A percentile compares a stretch with the other conserved stretches of the same genome.
Evolutionary conservation across 345 rosid species (phyloP).

Genomic region (Acer negundo): DNA sequence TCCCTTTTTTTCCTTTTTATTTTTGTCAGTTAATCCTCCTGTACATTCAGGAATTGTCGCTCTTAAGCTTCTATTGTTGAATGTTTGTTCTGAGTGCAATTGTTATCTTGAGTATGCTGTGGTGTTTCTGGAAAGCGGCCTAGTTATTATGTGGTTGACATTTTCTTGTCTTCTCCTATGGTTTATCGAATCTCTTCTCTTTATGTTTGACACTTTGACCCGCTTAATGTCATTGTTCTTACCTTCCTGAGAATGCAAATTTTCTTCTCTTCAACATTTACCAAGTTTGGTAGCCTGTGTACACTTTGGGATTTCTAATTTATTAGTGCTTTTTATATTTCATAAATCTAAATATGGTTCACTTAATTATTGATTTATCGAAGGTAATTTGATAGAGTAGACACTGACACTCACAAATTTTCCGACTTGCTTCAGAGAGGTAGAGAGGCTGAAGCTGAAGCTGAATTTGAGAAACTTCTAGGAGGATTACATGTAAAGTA

Average conservation of each 20-base stretch:
- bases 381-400: conserved; percentile 9
- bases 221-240: neutral
- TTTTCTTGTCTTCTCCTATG: neutral
- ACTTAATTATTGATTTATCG: neutral
- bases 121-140: conserved; percentile 1
- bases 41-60: neutral
- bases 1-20: neutral
- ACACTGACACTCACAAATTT: conserved; percentile 12
- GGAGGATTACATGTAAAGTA: conserved; percentile 74
- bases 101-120: neutral
- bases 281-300: neutral
- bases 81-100: neutral
- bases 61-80: neutral
- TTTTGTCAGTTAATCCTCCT: neutral
- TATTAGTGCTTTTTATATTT: neutral
- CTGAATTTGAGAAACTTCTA: conserved; percentile 70
- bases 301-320: neutral
- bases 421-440: conserved; percentile 59
- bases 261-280: neutral
- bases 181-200: neutral
- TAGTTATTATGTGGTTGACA: neutral
- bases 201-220: neutral
- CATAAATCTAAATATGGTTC: neutral
- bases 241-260: neutral
- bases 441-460: conserved; percentile 86